These are phyloP conservation scores for Corylus avellana DNA, from an alignment of 306 rosid genomes.

Conservation along the genomic window DNA sequence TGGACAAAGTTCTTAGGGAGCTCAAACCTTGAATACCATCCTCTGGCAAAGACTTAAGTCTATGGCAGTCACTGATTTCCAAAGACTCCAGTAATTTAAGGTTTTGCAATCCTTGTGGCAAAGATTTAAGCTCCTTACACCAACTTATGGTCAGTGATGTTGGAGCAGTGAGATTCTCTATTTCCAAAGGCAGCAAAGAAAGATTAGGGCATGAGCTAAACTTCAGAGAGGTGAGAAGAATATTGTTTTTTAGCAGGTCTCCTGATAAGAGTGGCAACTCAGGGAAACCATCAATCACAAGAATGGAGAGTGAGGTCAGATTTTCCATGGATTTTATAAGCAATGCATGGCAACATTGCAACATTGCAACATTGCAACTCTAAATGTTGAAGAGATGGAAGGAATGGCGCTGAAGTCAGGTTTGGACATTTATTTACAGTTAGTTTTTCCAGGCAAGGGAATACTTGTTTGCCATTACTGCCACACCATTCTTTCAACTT, in stretches of 20 bases:
- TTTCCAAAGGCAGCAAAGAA: not conserved
- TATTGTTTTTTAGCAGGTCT: conserved; percentile 19
- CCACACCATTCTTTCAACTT: conserved; percentile 22
- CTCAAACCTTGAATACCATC: conserved; percentile 12
- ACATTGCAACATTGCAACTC: conserved; percentile 6
- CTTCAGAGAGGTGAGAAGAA: conserved; percentile 13
- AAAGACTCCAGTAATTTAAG: conserved; percentile 27
- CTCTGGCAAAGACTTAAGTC: conserved; percentile 19
- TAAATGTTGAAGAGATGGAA: conserved; percentile 24
- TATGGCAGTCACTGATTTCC: conserved; percentile 30
- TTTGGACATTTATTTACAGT: conserved; percentile 13
- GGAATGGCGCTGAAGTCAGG: conserved; percentile 17
- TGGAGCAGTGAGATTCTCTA: conserved; percentile 16
- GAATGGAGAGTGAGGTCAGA: conserved; percentile 16
- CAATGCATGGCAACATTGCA: not conserved
- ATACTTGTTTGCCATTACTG: not conserved
- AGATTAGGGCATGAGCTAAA: conserved; percentile 31
- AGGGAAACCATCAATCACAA: conserved; percentile 23
- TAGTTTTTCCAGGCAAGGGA: conserved; percentile 14
- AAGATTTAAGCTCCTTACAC: conserved; percentile 7
- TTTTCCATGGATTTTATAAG: conserved; percentile 8
- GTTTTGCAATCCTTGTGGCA: conserved; percentile 25
- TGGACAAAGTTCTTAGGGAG: conserved; percentile 26
- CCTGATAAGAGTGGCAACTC: conserved; percentile 2
- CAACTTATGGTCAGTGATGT: conserved; percentile 22